These are phyloP conservation scores for Capsicum rhomboideum DNA, from an alignment of 257 asterid species.

Conservation along the genomic window DNA sequence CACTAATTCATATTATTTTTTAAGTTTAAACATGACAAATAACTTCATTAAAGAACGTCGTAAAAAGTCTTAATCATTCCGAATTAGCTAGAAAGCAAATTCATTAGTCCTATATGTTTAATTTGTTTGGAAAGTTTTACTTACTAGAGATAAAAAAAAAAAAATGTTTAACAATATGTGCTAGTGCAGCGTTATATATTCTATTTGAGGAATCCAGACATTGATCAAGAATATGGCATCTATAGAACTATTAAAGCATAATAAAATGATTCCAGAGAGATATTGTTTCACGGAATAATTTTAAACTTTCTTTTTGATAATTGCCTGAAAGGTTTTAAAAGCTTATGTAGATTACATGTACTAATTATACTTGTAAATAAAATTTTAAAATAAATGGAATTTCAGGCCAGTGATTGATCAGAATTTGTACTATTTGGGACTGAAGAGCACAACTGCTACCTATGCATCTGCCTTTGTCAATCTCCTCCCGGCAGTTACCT, in stretches of 20 bases:
- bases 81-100: not conserved
- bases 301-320: not conserved
- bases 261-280: not conserved
- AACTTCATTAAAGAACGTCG: not conserved
- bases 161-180: not conserved
- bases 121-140: not conserved
- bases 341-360: not conserved
- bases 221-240: not conserved
- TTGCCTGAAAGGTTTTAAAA: not conserved
- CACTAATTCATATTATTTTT: not conserved
- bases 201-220: not conserved
- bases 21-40: not conserved
- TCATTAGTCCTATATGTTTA: not conserved
- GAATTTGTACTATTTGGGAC: slow-evolving; percentile 68
- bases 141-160: not conserved
- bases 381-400: not conserved
- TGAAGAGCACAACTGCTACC: slow-evolving; percentile 81
- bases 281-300: not conserved
- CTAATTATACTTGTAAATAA: not conserved
- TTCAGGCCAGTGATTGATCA: slow-evolving; percentile 91
- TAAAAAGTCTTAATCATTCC: not conserved
- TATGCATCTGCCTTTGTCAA: slow-evolving; percentile 83
- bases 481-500: slow-evolving; percentile 86
- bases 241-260: not conserved
- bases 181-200: not conserved